Conservation (phyloP, 2,329 filamentous ascomycete genomes). For the Paradendryphiella salina region DNA sequence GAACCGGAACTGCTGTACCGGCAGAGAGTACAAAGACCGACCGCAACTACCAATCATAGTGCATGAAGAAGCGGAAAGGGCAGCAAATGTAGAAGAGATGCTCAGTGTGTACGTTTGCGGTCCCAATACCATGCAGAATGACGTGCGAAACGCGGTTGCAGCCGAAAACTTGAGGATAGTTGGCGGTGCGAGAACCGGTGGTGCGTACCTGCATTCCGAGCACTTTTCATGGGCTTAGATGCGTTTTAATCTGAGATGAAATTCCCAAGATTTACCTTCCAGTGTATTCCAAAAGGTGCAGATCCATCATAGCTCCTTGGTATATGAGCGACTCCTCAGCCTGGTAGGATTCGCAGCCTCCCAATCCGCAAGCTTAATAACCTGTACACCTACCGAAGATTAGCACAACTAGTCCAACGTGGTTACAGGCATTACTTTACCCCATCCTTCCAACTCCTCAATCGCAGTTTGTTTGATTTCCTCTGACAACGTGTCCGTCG, state of each 20-base stretch:
- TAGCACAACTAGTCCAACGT: no score
- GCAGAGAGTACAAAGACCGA: slow-evolving; percentile 32
- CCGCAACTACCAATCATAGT: slow-evolving; percentile 42
- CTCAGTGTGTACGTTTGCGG: slow-evolving; percentile 51
- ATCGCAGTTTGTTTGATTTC: no score
- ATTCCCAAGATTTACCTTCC: not conserved
- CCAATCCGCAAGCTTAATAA: no score
- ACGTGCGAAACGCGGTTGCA: slow-evolving; percentile 55
- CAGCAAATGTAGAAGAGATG: slow-evolving; percentile 19
- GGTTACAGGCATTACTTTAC: no score
- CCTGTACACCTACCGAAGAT: no score
- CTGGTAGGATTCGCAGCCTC: no score
- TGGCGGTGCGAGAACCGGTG: slow-evolving; percentile 32
- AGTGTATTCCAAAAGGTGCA: no score
- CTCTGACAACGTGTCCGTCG: no score
- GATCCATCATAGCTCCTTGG: no score
- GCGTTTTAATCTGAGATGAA: no score
- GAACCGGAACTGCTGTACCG: slow-evolving; percentile 9
- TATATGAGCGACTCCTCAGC: no score
- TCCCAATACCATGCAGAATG: slow-evolving; percentile 52
- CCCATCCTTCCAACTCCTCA: no score
- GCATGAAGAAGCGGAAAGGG: slow-evolving; percentile 23
- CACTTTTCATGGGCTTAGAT: slow-evolving; percentile 44
- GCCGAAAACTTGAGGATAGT: slow-evolving; percentile 47
- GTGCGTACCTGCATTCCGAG: slow-evolving; percentile 55